Evolutionary conservation across 176 grass and related monocot species (phyloP), one percentile per base, ranked within the genome.

Genomic region (Ensete ventricosum): DNA sequence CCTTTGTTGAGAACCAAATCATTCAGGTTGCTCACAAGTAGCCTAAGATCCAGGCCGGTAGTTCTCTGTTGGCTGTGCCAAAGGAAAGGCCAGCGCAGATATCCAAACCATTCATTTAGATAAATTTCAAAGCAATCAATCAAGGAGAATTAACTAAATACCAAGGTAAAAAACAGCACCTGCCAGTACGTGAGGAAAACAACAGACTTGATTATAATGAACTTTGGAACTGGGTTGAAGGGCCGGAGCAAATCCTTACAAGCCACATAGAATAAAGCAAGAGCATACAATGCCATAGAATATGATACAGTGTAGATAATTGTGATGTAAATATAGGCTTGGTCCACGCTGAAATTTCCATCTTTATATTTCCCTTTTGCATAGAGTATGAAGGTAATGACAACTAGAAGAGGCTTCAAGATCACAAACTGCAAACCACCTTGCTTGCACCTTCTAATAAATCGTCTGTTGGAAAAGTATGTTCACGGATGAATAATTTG

Each of bases 131-230:
- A 71, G 34, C 34, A 71, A 52, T 48, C 14, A 68, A 29, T 11
- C 22, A 9, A 17, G 25, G 23, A 69, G 66, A 24, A 78, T 12
- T 50, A 24, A 78, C 12, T 50, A 14, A 51, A 76, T 7, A 21
- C 9, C 21, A 62, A 3, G 14, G 66, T 11, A 24, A 66, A 66
- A 71, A 25, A 11, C 62, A 53, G 55, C 89, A 99, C 95, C 91
- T 99, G 95, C 95, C 91, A 99, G 82, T 99, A 99, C 27, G 95
- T 99, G 86, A 99, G 86, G 83, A 99, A 99, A 17, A 99, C 95
- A 19, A 99, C 91, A 16, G 95, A 99, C 84, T 99, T 99, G 75
- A 99, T 94, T 72, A 99, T 94, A 75, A 94, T 87, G 73, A 99
- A 99, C 82, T 99, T 99, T 11, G 95, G 91, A 25, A 99, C 95